Evolutionary conservation across 352 stramenopile species (phyloP).

Genomic region (Phytophthora pini): DNA sequence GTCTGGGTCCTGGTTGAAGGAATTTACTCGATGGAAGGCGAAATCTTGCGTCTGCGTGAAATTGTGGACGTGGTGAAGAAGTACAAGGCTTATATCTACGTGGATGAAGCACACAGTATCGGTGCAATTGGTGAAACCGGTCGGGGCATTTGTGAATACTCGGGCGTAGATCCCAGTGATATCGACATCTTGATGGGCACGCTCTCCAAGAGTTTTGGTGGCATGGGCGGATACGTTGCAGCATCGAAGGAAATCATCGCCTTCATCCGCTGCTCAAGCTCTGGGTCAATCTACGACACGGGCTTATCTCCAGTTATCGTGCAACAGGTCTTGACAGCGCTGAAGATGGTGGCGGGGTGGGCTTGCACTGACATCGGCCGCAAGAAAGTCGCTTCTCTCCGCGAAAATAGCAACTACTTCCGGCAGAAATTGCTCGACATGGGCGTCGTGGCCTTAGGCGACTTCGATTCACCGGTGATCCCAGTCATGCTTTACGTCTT

Average conservation of each 20-base stretch:
- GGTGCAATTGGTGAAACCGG: conserved; percentile 95
- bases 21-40: conserved; percentile 99
- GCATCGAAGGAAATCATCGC: conserved; percentile 79
- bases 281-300: conserved; percentile 65
- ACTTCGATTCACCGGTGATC: conserved; percentile 98
- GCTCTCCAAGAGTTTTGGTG: conserved; percentile 99
- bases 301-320: conserved; percentile 62
- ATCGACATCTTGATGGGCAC: conserved; percentile 99
- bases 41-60: conserved; percentile 94
- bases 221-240: conserved; percentile 98
- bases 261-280: conserved; percentile 62
- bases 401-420: conserved; percentile 99
- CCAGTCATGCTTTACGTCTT: conserved; percentile 99
- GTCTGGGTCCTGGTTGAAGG: conserved; percentile 98
- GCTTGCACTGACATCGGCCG: conserved; percentile 94
- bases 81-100: conserved; percentile 97
- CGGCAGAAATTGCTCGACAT: conserved; percentile 94
- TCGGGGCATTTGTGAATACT: conserved; percentile 95
- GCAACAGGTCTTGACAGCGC: conserved; percentile 69
- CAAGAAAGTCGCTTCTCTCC: conserved; percentile 92
- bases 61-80: conserved; percentile 95
- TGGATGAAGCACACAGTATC: conserved; percentile 98
- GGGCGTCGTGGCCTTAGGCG: conserved; percentile 91
- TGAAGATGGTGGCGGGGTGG: conserved; percentile 95
- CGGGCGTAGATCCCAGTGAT: conserved; percentile 94